Evolutionary conservation across 1,284 basidiomycete genomes (phyloP), one percentile per base, ranked within the genome.

Genomic region (Nidula niveotomentosa): DNA sequence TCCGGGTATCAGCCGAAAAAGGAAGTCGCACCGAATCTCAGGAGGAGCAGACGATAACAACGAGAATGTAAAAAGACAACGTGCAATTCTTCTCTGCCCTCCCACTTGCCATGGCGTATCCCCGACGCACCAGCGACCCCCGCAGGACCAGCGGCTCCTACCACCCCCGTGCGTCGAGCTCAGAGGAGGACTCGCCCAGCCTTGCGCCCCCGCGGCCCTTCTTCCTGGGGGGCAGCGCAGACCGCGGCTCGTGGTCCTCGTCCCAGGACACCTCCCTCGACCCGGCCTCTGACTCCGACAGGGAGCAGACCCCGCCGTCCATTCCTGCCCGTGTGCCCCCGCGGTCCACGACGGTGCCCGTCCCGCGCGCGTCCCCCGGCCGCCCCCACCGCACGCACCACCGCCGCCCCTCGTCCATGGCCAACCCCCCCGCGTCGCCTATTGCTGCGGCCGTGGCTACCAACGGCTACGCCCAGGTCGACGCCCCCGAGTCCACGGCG

Each of bases 181-280:
- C 45, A n/a, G 45, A 46, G 18, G 45, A 46, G 45, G 45, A 46
- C 45, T n/a, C 45, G 12, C 45, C 45, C 8, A 17, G 44, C 15
- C 60, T 66, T 5, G 51, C 59, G 1, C 68, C 66, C 0, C 66
- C 67, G 0, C 64, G 66, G 18, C 68, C 68, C 0, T 65, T 65
- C 49, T 70, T 70, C 57, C 54, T 69, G 10, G 58, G 61, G 6
- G 56, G 55, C 33, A 51, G 53, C 46, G 35, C 56, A 13, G 49
- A 54, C 17, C 56, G 60, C 55, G 49, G 59, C 3, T 61, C 30
- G 13, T 58, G 52, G 34, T 57, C 66, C 34, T 51, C 54, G 0
- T 59, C 59, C 7, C 15, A 48, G 7, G 60, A 63, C 53, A 53
- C 55, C 36, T 59, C 58, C 35, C 45, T 61, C 10, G 60, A 65